Base-by-base conservation (phyloP, 176 grass and related monocot genomes). In the Paspalum vaginatum region DNA sequence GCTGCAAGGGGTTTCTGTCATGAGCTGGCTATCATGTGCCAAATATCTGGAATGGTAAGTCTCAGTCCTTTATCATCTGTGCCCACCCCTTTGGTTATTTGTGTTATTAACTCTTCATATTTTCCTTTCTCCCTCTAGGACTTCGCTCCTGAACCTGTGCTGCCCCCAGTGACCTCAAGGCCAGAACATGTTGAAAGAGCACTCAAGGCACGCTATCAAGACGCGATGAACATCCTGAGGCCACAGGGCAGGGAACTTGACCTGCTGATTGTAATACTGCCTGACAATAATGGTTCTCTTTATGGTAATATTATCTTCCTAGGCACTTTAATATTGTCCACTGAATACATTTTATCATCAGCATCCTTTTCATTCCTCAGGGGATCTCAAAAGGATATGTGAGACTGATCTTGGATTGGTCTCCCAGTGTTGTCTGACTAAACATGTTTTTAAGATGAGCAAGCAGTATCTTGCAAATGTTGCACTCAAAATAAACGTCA, bases 331-430 rank as follows among this genome's bases (percentile, higher is more conserved):
- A 64, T 21, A 45, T 66, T 86, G 27, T 17, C 7, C 6, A 24
- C 32, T 68, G 18, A 13, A 44, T 86, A 67, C 13, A 42, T 86
- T 76, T 65, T 63, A 10, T 86, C 49, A 78, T 13, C 44, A 73
- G 10, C 37, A 22, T 68, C 55, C 45, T 72, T 72, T 87, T 27
- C 20, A 11, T 53, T 74, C 49, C 8, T 66, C 67, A 97, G 95
- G 95, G 64, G 95, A 97, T 83, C 81, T 97, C 47, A 97, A 97
- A 79, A 90, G 95, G 75, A 97, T 97, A 43, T 97, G 89, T 10
- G 95, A 97, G 85, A 97, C 95, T 61, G 95, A 97, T 88, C 87
- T 97, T 76, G 92, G 91, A 76, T 87, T 97, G 91, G 95, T 97
- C 53, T 94, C 95, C 66, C 95, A 97, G 61, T 97, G 95, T 84